Conservation (phyloP, 1,284 basidiomycete genomes). For the Puccinia coronata region DNA sequence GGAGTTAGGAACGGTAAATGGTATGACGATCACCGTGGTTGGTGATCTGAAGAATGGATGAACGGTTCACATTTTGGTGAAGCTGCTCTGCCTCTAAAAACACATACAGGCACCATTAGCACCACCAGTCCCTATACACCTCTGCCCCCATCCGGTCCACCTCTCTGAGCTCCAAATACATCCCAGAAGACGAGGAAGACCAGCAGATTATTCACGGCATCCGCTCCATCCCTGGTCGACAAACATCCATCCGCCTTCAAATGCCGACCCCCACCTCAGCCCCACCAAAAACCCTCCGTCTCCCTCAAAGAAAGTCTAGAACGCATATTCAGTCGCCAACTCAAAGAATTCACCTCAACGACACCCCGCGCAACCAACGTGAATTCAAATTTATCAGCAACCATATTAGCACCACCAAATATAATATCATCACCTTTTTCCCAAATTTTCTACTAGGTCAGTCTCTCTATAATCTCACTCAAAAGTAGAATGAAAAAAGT, state of each 20-base stretch:
- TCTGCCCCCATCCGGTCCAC: neutral
- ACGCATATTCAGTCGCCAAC: conserved; percentile 23
- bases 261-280: neutral
- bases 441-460: conserved; percentile 89
- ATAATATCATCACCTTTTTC: conserved; percentile 82
- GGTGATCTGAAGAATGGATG: conserved; percentile 98
- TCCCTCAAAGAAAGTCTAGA: conserved; percentile 7
- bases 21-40: conserved; percentile 83
- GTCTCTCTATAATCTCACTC: conserved; percentile 54
- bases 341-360: conserved; percentile 46
- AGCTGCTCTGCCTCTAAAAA: too few relatives aligned
- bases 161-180: conserved; percentile 30
- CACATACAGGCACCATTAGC: neutral
- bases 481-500: too few relatives aligned
- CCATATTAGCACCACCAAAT: conserved; percentile 92
- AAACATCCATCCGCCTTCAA: neutral
- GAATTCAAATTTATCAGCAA: conserved; percentile 63
- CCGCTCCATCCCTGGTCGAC: conserved; percentile 28
- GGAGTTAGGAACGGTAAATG: conserved; percentile 96
- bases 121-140: neutral
- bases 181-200: conserved; percentile 5
- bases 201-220: conserved; percentile 26
- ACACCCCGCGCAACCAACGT: conserved; percentile 24
- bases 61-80: conserved; percentile 95
- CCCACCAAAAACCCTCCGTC: neutral